phyloP scores from a whole-genome alignment of 345 rosid genomes.

The Microthlaspi erraticum region DNA sequence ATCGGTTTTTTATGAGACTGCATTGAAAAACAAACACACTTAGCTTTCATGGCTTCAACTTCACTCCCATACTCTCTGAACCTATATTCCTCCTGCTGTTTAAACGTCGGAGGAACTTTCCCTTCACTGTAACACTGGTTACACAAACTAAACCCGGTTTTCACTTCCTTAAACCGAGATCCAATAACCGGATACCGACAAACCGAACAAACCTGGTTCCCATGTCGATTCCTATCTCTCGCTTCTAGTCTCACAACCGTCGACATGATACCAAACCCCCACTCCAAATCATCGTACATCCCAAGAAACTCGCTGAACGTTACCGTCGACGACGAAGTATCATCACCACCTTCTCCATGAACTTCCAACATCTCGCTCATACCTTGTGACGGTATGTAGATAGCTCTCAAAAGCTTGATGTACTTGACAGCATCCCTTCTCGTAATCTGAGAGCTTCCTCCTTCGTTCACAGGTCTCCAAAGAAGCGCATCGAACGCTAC shows the following conservation, averaged over 20 bases:
- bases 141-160: constrained; percentile 80
- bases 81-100: constrained; percentile 75
- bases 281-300: constrained; percentile 84
- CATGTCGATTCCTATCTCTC: constrained; percentile 87
- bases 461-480: constrained; percentile 84
- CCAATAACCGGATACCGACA: constrained; percentile 88
- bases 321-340: constrained; percentile 60
- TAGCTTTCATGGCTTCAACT: constrained; percentile 79
- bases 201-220: constrained; percentile 72
- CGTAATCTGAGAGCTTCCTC: constrained; percentile 74
- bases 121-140: constrained; percentile 94
- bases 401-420: constrained; percentile 73
- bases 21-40: constrained; percentile 72
- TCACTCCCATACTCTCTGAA: constrained; percentile 83
- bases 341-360: constrained; percentile 68
- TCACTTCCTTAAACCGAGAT: constrained; percentile 88
- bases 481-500: constrained; percentile 80
- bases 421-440: constrained; percentile 64
- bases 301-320: constrained; percentile 76
- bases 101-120: constrained; percentile 70
- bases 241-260: constrained; percentile 78
- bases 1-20: constrained; percentile 57
- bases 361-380: constrained; percentile 68
- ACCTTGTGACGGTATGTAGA: constrained; percentile 70
- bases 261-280: constrained; percentile 92